Evolutionary conservation across 2,329 filamentous ascomycete genomes (phyloP).

Genomic region (Diaporthe vexans): DNA sequence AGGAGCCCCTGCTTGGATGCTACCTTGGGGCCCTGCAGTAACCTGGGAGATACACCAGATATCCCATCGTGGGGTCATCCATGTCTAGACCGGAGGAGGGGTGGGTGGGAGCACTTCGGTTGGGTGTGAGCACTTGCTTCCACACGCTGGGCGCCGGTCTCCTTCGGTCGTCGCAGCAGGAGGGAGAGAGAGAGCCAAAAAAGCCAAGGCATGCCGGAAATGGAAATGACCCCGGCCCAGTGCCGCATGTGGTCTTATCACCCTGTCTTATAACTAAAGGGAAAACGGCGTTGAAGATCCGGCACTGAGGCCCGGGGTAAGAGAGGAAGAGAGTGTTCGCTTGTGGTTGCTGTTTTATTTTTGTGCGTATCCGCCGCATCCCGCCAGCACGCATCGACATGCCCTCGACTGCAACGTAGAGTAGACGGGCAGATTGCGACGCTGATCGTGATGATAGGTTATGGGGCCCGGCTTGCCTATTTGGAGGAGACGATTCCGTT

Average conservation of each 20-base stretch:
- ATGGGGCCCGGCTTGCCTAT: not conserved
- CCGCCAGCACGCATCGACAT: not conserved
- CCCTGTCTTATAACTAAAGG: slow-evolving; percentile 12
- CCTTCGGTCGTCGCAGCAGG: slow-evolving; percentile 4
- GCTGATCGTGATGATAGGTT: slow-evolving; percentile 17
- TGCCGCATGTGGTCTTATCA: slow-evolving; percentile 15
- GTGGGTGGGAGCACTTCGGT: no score
- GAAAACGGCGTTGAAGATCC: slow-evolving; percentile 22
- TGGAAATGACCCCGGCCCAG: slow-evolving; percentile 25
- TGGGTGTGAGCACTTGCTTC: not conserved
- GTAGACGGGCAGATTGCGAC: slow-evolving; percentile 4
- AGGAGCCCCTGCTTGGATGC: slow-evolving; percentile 6
- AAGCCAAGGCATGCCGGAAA: slow-evolving; percentile 20
- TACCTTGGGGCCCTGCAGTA: not conserved
- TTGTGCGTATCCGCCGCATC: slow-evolving; percentile 24
- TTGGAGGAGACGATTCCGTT: not conserved
- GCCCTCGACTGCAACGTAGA: not conserved
- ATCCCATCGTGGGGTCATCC: slow-evolving; percentile 19
- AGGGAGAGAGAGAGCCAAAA: no score
- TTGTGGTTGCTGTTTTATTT: not conserved
- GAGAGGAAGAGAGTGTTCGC: not conserved
- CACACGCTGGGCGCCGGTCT: not conserved
- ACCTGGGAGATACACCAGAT: slow-evolving; percentile 17
- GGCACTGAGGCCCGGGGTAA: slow-evolving; percentile 28
- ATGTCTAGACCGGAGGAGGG: not conserved